A percentile compares a stretch with the other conserved stretches of the same genome.
These are phyloP conservation scores for bread wheat (Triticum aestivum) DNA, from an alignment of 176 grass and related monocot genomes.

Conservation along the genomic window DNA sequence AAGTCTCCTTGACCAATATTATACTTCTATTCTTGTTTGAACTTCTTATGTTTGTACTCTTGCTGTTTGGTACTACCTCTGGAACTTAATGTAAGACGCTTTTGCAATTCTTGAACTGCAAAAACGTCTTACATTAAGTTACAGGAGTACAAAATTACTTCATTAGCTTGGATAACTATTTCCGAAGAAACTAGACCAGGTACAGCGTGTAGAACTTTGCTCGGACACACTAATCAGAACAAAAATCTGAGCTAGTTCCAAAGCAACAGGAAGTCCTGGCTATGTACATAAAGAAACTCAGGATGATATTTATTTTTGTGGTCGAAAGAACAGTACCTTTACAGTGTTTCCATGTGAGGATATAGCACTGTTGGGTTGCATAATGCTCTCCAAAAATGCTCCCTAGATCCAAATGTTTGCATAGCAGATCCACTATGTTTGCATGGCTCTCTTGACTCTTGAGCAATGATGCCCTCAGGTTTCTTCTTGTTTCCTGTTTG, in stretches of 20 bases:
- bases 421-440: conserved; percentile 34
- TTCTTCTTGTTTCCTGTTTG: conserved; percentile 36
- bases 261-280: conserved; percentile 21
- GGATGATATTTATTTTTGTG: conserved; percentile 31
- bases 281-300: conserved; percentile 20
- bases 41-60: conserved; percentile 12
- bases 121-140: too few relatives aligned
- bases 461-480: conserved; percentile 17
- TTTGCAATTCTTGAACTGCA: too few relatives aligned
- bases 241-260: conserved; percentile 25
- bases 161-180: conserved; percentile 6
- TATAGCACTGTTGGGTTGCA: conserved; percentile 28
- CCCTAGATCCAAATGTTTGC: conserved; percentile 27
- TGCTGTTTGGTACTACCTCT: background rate
- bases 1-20: conserved; percentile 3
- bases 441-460: conserved; percentile 15
- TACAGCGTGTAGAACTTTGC: conserved; percentile 17
- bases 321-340: conserved; percentile 39
- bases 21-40: background rate
- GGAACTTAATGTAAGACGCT: too few relatives aligned
- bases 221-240: background rate
- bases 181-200: conserved; percentile 20
- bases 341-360: conserved; percentile 44
- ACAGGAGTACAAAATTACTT: background rate
- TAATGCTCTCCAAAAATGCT: conserved; percentile 40